These are phyloP conservation scores for Aspergillus sp. DNA, from an alignment of 2,329 filamentous ascomycete species.

Conservation along the genomic window DNA sequence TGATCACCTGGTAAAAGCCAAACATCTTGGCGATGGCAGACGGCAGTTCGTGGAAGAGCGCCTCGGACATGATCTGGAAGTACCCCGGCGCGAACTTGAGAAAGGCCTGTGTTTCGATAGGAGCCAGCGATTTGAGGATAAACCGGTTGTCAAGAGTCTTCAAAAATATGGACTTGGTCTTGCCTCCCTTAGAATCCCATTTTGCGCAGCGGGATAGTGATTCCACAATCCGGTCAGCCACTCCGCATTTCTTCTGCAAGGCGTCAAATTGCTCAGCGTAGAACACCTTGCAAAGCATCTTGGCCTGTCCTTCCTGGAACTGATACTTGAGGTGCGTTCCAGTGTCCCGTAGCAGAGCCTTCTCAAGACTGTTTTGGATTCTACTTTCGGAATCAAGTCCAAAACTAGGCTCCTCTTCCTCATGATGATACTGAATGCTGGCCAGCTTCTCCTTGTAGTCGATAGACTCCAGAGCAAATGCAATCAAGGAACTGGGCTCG, in stretches of 20 bases:
- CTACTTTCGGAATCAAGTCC: conserved; percentile 34
- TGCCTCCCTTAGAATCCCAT: conserved; percentile 96
- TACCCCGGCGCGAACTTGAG: conserved; percentile 93
- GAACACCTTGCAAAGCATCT: conserved; percentile 96
- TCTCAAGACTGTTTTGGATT: conserved; percentile 69
- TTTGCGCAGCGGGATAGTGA: conserved; percentile 91
- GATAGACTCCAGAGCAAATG: conserved; percentile 77
- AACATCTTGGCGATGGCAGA: conserved; percentile 99
- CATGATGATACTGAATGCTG: conserved; percentile 32
- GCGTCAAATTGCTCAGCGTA: conserved; percentile 98
- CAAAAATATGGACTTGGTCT: conserved; percentile 93
- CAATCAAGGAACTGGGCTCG: conserved; percentile 92
- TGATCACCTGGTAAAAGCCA: conserved; percentile 93
- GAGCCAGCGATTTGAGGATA: conserved; percentile 82
- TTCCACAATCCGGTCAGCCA: conserved; percentile 88
- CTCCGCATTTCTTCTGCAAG: conserved; percentile 81
- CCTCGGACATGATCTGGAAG: conserved; percentile 94
- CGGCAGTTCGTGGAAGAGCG: conserved; percentile 87
- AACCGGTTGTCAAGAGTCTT: conserved; percentile 94
- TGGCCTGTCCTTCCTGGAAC: conserved; percentile 86
- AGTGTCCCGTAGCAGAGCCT: conserved; percentile 71
- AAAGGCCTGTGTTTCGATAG: conserved; percentile 88
- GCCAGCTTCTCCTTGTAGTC: conserved; percentile 78
- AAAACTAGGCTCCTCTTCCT: conserved; percentile 17
- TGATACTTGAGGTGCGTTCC: conserved; percentile 95